Evolutionary conservation across 768 basidiomycete species (phyloP).

Genomic region (Kwoniella europaea): DNA sequence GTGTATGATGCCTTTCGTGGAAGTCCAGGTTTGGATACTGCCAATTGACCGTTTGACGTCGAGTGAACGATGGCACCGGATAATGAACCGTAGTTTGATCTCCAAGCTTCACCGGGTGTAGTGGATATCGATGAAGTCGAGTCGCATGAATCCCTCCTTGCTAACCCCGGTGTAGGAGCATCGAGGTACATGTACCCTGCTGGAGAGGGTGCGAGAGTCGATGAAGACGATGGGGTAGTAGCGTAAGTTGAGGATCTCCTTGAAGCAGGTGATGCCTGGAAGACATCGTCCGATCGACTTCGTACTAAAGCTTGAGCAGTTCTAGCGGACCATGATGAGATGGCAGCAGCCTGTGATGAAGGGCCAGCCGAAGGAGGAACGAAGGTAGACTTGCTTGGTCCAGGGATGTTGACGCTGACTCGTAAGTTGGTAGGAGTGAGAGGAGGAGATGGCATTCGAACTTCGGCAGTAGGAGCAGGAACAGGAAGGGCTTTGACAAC

Average conservation of each 20-base stretch:
- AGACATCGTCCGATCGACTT: slow-evolving; percentile 23
- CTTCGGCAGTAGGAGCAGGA: not conserved
- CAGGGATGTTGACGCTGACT: slow-evolving; percentile 32
- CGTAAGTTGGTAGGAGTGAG: slow-evolving; percentile 37
- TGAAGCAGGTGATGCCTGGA: slow-evolving; percentile 17
- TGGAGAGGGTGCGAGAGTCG: slow-evolving; percentile 17
- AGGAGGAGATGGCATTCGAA: slow-evolving; percentile 28
- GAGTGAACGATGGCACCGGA: slow-evolving; percentile 37
- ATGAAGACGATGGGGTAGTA: slow-evolving; percentile 6
- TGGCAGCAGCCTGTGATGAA: slow-evolving; percentile 24
- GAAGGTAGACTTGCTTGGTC: slow-evolving; percentile 30
- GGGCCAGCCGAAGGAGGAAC: slow-evolving; percentile 17
- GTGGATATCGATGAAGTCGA: slow-evolving; percentile 31
- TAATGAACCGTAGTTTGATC: slow-evolving; percentile 20
- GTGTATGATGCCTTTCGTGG: slow-evolving; percentile 53
- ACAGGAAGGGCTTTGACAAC: slow-evolving; percentile 7
- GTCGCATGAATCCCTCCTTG: slow-evolving; percentile 42
- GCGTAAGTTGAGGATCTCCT: slow-evolving; percentile 22
- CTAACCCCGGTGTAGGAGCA: slow-evolving; percentile 48
- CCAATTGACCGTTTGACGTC: slow-evolving; percentile 36
- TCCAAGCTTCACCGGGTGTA: slow-evolving; percentile 38
- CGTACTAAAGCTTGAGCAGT: slow-evolving; percentile 27
- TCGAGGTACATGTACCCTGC: slow-evolving; percentile 42
- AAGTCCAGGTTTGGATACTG: slow-evolving; percentile 34
- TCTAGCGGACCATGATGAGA: slow-evolving; percentile 35